phyloP scores from a whole-genome alignment of 1,139 yeast species.

The Nadsonia starkeyi-henricii region DNA sequence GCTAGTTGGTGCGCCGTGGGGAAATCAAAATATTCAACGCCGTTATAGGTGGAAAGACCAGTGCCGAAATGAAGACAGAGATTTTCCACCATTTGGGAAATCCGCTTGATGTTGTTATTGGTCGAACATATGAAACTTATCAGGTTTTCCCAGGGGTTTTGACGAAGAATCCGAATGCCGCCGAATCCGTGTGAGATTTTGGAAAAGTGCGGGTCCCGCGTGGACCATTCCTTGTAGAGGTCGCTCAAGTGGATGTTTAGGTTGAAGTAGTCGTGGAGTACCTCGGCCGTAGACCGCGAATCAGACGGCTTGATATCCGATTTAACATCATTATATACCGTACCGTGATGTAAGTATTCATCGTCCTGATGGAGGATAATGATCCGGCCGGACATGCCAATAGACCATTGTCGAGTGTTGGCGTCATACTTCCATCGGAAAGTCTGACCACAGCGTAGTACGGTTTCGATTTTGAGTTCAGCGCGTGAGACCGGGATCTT shows the following conservation, averaged over 20 bases:
- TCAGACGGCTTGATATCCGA: too few relatives aligned
- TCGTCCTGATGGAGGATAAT: slow-evolving; percentile 23
- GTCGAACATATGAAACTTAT: slow-evolving; percentile 86
- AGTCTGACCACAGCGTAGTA: slow-evolving; percentile 66
- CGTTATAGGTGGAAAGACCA: slow-evolving; percentile 41
- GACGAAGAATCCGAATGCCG: slow-evolving; percentile 76
- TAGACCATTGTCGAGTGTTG: slow-evolving; percentile 19
- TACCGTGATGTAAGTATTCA: slow-evolving; percentile 17
- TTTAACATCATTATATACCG: too few relatives aligned
- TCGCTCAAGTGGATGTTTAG: slow-evolving; percentile 39
- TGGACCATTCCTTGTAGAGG: slow-evolving; percentile 50
- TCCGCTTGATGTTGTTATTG: slow-evolving; percentile 89
- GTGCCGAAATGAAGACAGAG: slow-evolving; percentile 63
- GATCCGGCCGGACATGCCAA: slow-evolving; percentile 24
- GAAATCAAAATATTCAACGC: slow-evolving; percentile 51
- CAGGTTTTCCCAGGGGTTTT: slow-evolving; percentile 94
- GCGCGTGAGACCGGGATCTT: not conserved
- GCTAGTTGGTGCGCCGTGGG: slow-evolving; percentile 50
- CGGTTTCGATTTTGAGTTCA: slow-evolving; percentile 1
- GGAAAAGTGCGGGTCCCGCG: slow-evolving; percentile 37
- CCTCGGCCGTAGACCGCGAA: slow-evolving; percentile 22
- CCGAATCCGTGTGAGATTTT: slow-evolving; percentile 26
- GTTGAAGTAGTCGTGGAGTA: slow-evolving; percentile 58
- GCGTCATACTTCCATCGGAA: slow-evolving; percentile 25
- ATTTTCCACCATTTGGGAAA: slow-evolving; percentile 82